These are phyloP conservation scores for Backusella liffmaniae DNA, from an alignment of 192 early-diverging fungal species.

Conservation along the genomic window DNA sequence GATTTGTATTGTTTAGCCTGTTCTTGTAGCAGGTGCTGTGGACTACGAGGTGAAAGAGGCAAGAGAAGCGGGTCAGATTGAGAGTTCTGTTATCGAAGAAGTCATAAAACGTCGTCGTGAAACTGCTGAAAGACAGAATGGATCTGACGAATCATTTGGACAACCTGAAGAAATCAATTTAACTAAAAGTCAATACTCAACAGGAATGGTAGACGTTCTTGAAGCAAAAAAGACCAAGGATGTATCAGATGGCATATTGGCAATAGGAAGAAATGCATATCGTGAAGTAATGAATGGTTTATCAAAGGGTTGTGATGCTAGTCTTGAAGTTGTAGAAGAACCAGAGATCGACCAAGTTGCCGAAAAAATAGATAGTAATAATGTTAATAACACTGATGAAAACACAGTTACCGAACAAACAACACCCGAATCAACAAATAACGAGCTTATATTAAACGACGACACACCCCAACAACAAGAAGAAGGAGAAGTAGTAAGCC, in stretches of 20 bases:
- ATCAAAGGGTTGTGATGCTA: constrained; percentile 32
- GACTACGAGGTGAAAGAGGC: constrained; percentile 48
- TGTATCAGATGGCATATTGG: constrained; percentile 29
- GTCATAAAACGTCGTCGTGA: constrained; percentile 30
- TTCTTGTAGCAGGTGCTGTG: constrained; percentile 41
- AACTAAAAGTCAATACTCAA: background rate
- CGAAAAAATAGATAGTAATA: background rate
- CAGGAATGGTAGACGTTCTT: background rate
- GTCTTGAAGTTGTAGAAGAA: constrained; percentile 15
- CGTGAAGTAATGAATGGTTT: constrained; percentile 41
- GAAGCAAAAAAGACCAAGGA: background rate
- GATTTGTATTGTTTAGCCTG: constrained; percentile 23
- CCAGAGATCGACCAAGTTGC: background rate
- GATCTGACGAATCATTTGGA: background rate
- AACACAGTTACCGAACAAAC: background rate
- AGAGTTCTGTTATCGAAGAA: constrained; percentile 34
- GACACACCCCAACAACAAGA: background rate
- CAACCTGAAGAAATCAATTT: background rate
- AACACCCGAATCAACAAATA: background rate
- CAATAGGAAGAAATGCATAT: constrained; percentile 42
- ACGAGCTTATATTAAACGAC: background rate
- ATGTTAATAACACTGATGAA: background rate
- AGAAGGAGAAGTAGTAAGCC: constrained; percentile 17
- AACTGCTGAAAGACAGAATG: constrained; percentile 7
- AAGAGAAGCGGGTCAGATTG: constrained; percentile 31